These are phyloP conservation scores for Kodamaea alishanica DNA, from an alignment of 1,139 yeast genomes.

Conservation along the genomic window DNA sequence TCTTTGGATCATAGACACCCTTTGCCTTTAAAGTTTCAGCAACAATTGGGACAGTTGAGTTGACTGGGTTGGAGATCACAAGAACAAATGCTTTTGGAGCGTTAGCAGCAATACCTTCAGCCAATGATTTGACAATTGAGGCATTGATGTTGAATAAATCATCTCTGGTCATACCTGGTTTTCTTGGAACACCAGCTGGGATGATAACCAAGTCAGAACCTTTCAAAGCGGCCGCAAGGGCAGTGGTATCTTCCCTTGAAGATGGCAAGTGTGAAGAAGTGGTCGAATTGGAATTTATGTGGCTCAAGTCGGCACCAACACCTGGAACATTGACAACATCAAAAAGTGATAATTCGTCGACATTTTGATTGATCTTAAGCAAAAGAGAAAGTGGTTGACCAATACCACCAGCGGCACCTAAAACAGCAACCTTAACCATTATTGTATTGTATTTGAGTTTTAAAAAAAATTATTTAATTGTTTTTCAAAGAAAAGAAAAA, in stretches of 20 bases:
- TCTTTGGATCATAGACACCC: conserved; percentile 88
- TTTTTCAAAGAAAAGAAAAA: too few relatives aligned
- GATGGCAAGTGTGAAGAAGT: conserved; percentile 80
- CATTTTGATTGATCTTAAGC: conserved; percentile 81
- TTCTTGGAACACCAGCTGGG: conserved; percentile 99
- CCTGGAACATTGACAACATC: conserved; percentile 95
- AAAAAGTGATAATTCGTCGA: conserved; percentile 80
- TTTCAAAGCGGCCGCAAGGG: conserved; percentile 70
- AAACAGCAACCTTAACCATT: conserved; percentile 73
- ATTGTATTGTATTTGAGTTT: not conserved
- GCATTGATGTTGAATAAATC: conserved; percentile 98
- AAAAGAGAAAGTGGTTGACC: conserved; percentile 96
- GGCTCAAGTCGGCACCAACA: conserved; percentile 94
- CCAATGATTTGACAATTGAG: conserved; percentile 87
- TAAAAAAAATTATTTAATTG: not conserved
- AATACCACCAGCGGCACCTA: conserved; percentile 98
- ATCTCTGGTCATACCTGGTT: conserved; percentile 99
- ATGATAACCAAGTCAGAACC: conserved; percentile 86
- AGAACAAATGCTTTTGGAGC: conserved; percentile 86
- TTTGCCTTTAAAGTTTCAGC: conserved; percentile 86
- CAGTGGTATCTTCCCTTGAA: conserved; percentile 64
- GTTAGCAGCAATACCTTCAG: conserved; percentile 80
- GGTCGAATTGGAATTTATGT: conserved; percentile 83
- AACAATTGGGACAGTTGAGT: conserved; percentile 97
- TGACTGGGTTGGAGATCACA: conserved; percentile 95